phyloP scores from a whole-genome alignment of 139 green algal species.

The Asterochloris erici region DNA sequence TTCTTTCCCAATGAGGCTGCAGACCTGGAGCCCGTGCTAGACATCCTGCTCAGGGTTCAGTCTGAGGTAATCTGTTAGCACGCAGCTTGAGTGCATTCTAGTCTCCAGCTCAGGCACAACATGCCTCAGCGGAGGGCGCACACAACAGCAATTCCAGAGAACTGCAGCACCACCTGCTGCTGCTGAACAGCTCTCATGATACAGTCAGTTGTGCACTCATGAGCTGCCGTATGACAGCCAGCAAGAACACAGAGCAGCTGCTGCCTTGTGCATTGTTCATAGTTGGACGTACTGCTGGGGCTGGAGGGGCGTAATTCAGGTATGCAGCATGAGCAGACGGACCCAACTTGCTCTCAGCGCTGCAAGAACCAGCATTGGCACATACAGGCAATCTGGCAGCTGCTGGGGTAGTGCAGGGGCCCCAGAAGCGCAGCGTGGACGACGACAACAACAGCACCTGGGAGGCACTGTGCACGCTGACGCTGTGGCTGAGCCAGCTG shows the following conservation, averaged over 20 bases:
- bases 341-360: too few relatives aligned
- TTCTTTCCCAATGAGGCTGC: conserved; percentile 88
- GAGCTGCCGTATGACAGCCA: not conserved
- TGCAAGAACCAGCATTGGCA: too few relatives aligned
- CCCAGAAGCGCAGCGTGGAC: not conserved
- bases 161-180: not conserved
- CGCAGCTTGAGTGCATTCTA: not conserved
- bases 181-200: not conserved
- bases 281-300: too few relatives aligned
- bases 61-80: not conserved
- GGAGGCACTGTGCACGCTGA: conserved; percentile 74
- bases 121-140: not conserved
- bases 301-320: too few relatives aligned
- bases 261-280: too few relatives aligned
- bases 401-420: not conserved
- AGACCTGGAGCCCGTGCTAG: conserved; percentile 78
- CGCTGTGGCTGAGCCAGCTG: conserved; percentile 95
- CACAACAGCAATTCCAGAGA: not conserved
- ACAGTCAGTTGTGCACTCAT: not conserved
- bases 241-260: too few relatives aligned
- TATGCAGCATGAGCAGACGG: too few relatives aligned
- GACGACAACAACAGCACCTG: conserved; percentile 3
- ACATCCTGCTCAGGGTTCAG: conserved; percentile 41
- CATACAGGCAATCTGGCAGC: too few relatives aligned
- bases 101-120: not conserved